Conservation (phyloP, 495 filamentous ascomycete genomes). For the Geopyxis carbonaria region DNA sequence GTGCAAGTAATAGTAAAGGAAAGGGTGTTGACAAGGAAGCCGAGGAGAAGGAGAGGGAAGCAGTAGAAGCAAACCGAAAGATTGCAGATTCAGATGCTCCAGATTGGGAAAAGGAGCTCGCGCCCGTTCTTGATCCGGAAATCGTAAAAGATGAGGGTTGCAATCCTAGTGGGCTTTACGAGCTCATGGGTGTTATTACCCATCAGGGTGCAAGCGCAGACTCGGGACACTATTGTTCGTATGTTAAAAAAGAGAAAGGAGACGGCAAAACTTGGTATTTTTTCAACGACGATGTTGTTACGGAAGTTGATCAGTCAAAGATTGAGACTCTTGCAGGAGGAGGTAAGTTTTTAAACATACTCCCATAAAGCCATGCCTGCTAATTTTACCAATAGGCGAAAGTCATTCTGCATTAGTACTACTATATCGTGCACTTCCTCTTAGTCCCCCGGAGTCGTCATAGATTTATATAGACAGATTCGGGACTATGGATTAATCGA, state of each 20-base stretch:
- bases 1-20: conserved; percentile 19
- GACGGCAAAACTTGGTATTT: conserved; percentile 93
- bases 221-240: conserved; percentile 93
- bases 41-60: conserved; percentile 35
- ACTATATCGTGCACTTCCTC: conserved; percentile 67
- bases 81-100: conserved; percentile 35
- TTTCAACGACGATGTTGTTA: conserved; percentile 98
- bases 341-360: conserved; percentile 35
- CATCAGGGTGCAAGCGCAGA: conserved; percentile 94
- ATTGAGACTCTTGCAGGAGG: conserved; percentile 80
- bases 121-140: conserved; percentile 40
- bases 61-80: conserved; percentile 34
- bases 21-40: conserved; percentile 27
- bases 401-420: conserved; percentile 87
- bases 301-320: conserved; percentile 79
- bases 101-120: conserved; percentile 29
- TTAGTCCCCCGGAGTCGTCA: conserved; percentile 24
- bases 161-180: conserved; percentile 86
- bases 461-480: too few relatives aligned
- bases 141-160: conserved; percentile 59
- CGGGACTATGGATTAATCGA: too few relatives aligned
- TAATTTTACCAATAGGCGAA: conserved; percentile 39
- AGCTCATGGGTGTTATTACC: conserved; percentile 86
- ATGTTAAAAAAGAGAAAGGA: conserved; percentile 81
- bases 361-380: neutral